These are phyloP conservation scores for Thermothelomyces thermophilus DNA, from an alignment of 2,329 filamentous ascomycete genomes.

Conservation along the genomic window DNA sequence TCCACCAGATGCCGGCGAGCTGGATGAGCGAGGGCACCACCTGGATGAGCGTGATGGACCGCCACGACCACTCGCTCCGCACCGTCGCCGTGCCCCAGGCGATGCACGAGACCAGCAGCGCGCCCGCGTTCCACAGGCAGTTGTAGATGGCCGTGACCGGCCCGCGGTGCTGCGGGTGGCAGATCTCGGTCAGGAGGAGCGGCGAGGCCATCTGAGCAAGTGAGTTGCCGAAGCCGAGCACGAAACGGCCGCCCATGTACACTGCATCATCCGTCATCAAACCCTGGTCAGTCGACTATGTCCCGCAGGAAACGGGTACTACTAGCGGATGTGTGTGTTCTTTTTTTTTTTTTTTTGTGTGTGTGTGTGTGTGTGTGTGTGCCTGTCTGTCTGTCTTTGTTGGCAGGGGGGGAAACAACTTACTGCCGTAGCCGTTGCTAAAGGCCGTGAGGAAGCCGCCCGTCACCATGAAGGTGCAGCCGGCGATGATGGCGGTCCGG, in stretches of 20 bases:
- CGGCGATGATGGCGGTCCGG: conserved; percentile 37
- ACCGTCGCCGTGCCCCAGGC: conserved; percentile 57
- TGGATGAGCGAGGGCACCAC: conserved; percentile 55
- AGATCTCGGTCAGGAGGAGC: conserved; percentile 58
- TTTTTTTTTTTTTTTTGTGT: too few relatives aligned
- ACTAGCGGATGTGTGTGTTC: too few relatives aligned
- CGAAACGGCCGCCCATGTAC: conserved; percentile 54
- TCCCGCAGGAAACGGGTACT: too few relatives aligned
- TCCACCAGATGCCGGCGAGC: conserved; percentile 57
- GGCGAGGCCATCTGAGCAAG: conserved; percentile 58
- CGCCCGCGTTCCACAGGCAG: conserved; percentile 54
- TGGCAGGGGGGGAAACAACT: conserved; percentile 20
- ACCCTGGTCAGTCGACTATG: too few relatives aligned
- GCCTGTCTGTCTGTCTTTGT: too few relatives aligned
- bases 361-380: too few relatives aligned
- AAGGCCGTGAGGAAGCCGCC: conserved; percentile 39
- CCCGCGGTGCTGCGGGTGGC: conserved; percentile 61
- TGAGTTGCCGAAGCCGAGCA: conserved; percentile 63
- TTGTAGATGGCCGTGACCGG: conserved; percentile 62
- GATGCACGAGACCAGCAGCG: conserved; percentile 50
- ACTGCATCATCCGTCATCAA: conserved; percentile 35
- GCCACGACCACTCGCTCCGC: conserved; percentile 58
- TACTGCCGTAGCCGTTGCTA: conserved; percentile 38
- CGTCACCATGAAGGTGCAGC: conserved; percentile 41
- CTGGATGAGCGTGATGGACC: conserved; percentile 59